Conservation (phyloP, 2,329 filamentous ascomycete species). For the Arthrinium puccinioides region DNA sequence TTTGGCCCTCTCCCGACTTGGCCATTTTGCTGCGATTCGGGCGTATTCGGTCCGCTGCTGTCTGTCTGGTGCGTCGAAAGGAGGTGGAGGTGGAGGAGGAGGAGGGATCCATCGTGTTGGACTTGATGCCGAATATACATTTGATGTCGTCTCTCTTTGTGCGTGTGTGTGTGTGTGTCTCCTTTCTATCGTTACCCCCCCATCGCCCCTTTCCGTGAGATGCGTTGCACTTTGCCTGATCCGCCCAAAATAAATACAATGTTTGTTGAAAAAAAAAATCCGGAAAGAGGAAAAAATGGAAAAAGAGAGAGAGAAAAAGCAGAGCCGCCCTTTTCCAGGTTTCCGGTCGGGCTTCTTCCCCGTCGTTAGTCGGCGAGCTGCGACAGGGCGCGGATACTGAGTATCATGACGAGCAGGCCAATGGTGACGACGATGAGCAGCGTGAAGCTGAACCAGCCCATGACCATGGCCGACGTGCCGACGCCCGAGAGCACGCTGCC, state of each 20-base stretch:
- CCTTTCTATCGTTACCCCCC: too few species aligned
- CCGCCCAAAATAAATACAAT: too few species aligned
- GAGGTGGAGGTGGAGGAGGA: too few species aligned
- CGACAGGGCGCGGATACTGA: constrained; percentile 78
- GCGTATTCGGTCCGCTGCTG: too few species aligned
- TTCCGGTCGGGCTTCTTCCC: neutral
- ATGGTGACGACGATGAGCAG: constrained; percentile 93
- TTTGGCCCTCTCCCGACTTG: too few species aligned
- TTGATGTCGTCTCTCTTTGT: neutral
- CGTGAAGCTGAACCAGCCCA: constrained; percentile 96
- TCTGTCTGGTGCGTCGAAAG: too few species aligned
- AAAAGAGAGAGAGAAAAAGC: neutral
- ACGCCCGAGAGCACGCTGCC: constrained; percentile 26
- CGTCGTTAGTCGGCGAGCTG: constrained; percentile 38
- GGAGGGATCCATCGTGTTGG: too few species aligned
- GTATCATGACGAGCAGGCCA: constrained; percentile 89
- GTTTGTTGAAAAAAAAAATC: too few species aligned
- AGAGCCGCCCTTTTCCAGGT: neutral
- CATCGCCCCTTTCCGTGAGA: too few species aligned
- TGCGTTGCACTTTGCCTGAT: too few species aligned
- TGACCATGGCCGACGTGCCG: constrained; percentile 78
- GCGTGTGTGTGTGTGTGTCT: neutral
- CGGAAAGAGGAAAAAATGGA: neutral
- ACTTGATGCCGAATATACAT: too few species aligned
- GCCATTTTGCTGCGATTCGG: too few species aligned